These are phyloP conservation scores for Sporodiniella umbellata DNA, from an alignment of 371 early-diverging fungal species.

Conservation along the genomic window DNA sequence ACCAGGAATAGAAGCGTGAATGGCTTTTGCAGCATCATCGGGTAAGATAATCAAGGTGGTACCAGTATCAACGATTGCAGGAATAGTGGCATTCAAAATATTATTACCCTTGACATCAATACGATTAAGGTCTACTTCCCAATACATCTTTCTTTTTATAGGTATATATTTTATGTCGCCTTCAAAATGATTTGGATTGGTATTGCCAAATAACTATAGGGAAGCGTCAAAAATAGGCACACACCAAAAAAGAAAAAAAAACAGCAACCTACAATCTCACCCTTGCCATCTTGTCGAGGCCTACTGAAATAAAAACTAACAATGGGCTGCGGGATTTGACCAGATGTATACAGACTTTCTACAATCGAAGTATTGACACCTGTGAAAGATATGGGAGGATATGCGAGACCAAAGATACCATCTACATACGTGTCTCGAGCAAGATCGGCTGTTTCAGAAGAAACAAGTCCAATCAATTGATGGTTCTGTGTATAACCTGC, in stretches of 20 bases:
- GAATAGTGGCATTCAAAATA: constrained; percentile 5
- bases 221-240: background rate
- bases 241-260: too few relatives aligned
- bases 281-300: constrained; percentile 28
- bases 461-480: constrained; percentile 28
- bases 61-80: constrained; percentile 54
- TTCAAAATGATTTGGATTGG: constrained; percentile 32
- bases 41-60: constrained; percentile 37
- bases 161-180: constrained; percentile 46
- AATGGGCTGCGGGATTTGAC: constrained; percentile 20
- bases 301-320: constrained; percentile 38
- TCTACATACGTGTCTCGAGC: constrained; percentile 38
- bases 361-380: constrained; percentile 25
- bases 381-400: constrained; percentile 36
- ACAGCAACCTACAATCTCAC: constrained; percentile 32
- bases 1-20: constrained; percentile 45
- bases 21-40: constrained; percentile 23
- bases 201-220: constrained; percentile 39
- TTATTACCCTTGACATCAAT: constrained; percentile 29
- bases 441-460: constrained; percentile 3
- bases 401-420: constrained; percentile 57
- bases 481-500: constrained; percentile 22
- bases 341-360: constrained; percentile 18
- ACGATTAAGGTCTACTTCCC: constrained; percentile 46
- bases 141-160: constrained; percentile 36